These are phyloP conservation scores for Blechomonas ayalai DNA, from an alignment of 208 protist genomes.

Conservation along the genomic window DNA sequence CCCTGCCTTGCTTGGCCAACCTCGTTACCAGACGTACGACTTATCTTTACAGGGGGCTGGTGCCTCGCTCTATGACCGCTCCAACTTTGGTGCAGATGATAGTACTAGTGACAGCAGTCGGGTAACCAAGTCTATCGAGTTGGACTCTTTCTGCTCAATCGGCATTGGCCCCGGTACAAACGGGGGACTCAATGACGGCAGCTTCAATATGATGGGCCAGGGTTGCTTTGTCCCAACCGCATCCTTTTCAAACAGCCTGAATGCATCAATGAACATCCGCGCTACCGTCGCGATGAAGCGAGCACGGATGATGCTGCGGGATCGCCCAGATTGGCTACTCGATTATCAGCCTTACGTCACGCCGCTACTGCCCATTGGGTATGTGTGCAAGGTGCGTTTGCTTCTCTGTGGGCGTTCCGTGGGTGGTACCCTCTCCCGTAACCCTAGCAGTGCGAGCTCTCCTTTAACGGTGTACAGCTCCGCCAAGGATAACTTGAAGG, in stretches of 20 bases:
- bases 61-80: not conserved
- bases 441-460: not conserved
- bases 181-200: slow-evolving; percentile 1
- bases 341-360: slow-evolving; percentile 67
- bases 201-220: not conserved
- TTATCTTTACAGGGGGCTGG: slow-evolving; percentile 19
- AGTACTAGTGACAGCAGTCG: too few relatives aligned
- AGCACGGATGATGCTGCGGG: slow-evolving; percentile 42
- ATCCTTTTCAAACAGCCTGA: slow-evolving; percentile 38
- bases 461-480: not conserved
- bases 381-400: slow-evolving; percentile 49
- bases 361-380: slow-evolving; percentile 63
- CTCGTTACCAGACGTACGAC: slow-evolving; percentile 69
- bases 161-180: slow-evolving; percentile 28
- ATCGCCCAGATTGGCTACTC: slow-evolving; percentile 44
- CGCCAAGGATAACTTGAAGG: slow-evolving; percentile 28
- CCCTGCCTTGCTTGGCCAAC: slow-evolving; percentile 26
- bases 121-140: too few relatives aligned
- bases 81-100: too few relatives aligned
- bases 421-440: not conserved
- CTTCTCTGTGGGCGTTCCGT: slow-evolving; percentile 27
- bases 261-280: slow-evolving; percentile 49
- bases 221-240: slow-evolving; percentile 8
- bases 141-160: slow-evolving; percentile 15
- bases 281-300: slow-evolving; percentile 53